Conservation (phyloP, 2,329 filamentous ascomycete genomes). For the Blastomyces emzantsi region DNA sequence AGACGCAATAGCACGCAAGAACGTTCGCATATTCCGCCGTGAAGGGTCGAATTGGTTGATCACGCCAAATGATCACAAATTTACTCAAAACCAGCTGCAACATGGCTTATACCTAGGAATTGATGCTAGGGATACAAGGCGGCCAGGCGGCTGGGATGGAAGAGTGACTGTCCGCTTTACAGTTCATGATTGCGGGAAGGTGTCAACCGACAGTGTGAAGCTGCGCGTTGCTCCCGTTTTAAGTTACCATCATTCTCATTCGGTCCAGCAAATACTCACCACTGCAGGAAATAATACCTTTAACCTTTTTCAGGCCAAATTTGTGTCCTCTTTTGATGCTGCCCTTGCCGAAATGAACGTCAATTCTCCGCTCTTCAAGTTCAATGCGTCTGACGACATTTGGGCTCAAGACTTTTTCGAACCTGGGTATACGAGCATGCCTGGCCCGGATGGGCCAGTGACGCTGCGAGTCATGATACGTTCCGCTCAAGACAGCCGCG, state of each 20-base stretch:
- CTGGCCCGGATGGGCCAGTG: conserved; percentile 28
- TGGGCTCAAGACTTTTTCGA: conserved; percentile 38
- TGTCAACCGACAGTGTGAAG: conserved; percentile 23
- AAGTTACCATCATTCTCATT: conserved; percentile 32
- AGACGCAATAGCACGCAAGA: conserved; percentile 15
- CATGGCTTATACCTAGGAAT: conserved; percentile 30
- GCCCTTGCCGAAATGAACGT: conserved; percentile 15
- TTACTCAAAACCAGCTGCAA: conserved; percentile 23
- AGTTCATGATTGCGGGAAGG: conserved; percentile 19
- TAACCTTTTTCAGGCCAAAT: conserved; percentile 14
- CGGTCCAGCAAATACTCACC: conserved; percentile 22
- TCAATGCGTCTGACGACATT: conserved; percentile 24
- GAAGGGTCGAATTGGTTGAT: conserved; percentile 20
- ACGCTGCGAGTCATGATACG: conserved; percentile 28
- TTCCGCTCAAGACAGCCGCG: conserved; percentile 21
- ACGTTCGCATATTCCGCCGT: conserved; percentile 26
- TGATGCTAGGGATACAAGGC: conserved; percentile 28
- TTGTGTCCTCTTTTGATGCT: conserved; percentile 18
- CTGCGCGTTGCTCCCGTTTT: conserved; percentile 34
- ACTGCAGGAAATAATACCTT: conserved; percentile 9
- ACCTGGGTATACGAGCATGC: conserved; percentile 34
- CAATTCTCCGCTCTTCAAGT: conserved; percentile 17
- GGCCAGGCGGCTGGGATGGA: conserved; percentile 15
- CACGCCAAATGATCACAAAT: conserved; percentile 22
- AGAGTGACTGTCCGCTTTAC: conserved; percentile 20